phyloP scores from a whole-genome alignment of 257 asterid genomes.

The Ocimum tenuiflorum region DNA sequence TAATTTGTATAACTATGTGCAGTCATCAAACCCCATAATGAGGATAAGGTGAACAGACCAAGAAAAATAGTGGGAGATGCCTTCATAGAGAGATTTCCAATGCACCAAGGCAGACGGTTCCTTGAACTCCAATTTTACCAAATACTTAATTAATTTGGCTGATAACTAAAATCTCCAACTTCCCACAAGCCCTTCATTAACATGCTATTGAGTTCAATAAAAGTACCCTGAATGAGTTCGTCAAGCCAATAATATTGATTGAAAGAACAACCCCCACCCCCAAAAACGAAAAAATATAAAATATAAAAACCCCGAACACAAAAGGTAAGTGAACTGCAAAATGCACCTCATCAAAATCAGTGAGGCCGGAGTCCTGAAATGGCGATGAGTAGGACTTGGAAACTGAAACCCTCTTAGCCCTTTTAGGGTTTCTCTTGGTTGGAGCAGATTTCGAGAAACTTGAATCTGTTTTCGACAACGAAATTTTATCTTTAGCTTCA shows the following conservation, averaged over 20 bases:
- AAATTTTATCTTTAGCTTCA: slow-evolving; percentile 27
- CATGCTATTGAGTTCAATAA: background rate
- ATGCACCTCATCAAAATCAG: slow-evolving; percentile 52
- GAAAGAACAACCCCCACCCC: too few relatives aligned
- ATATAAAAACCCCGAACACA: too few relatives aligned
- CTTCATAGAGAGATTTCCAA: background rate
- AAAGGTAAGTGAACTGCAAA: background rate
- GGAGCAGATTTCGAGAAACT: slow-evolving; percentile 48
- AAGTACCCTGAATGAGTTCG: background rate
- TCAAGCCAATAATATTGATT: background rate
- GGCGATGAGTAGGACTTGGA: slow-evolving; percentile 37
- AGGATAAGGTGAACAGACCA: background rate
- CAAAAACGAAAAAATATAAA: too few relatives aligned
- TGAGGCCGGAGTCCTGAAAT: slow-evolving; percentile 19
- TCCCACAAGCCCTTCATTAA: background rate
- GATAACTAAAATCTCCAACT: background rate
- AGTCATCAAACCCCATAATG: background rate
- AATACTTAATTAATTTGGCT: background rate
- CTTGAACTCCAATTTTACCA: background rate
- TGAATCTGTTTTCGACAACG: slow-evolving; percentile 19
- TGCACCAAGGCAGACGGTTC: background rate
- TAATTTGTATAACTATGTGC: background rate
- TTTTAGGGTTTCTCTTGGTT: slow-evolving; percentile 40
- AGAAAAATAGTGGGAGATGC: background rate
- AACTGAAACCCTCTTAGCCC: slow-evolving; percentile 38